Conservation (phyloP, 1,284 basidiomycete species). For the Sphagnurus paluster region DNA sequence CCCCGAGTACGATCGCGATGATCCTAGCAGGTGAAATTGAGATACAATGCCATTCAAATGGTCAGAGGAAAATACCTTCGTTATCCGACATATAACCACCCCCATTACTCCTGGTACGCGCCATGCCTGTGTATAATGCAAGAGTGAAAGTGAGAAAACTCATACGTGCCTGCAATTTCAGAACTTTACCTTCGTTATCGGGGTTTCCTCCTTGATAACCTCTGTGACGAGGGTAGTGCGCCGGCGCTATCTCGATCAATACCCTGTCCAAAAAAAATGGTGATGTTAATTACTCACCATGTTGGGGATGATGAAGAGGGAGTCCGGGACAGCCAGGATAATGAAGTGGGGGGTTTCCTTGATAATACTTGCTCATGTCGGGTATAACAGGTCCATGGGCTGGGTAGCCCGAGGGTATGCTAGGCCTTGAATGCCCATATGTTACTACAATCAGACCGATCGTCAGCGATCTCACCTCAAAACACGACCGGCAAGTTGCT, state of each 20-base stretch:
- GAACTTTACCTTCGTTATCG: constrained; percentile 8
- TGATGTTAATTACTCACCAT: not conserved
- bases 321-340: too few species aligned
- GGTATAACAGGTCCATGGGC: not conserved
- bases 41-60: not conserved
- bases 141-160: not conserved
- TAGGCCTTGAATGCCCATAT: not conserved
- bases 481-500: not conserved
- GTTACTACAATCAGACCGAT: constrained; percentile 3
- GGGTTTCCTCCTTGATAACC: constrained; percentile 6
- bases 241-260: not conserved
- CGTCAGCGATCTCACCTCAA: not conserved
- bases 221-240: not conserved
- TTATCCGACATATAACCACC: not conserved
- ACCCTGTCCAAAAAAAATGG: not conserved
- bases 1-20: not conserved
- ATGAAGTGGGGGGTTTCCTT: too few species aligned
- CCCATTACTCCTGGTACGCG: not conserved
- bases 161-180: not conserved
- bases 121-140: not conserved
- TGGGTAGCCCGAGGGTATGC: not conserved
- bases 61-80: not conserved
- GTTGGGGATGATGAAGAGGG: not conserved
- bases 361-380: too few species aligned
- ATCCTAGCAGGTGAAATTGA: not conserved